Conservation (phyloP, 2,329 filamentous ascomycete genomes). For the Penicillium janthinellum region DNA sequence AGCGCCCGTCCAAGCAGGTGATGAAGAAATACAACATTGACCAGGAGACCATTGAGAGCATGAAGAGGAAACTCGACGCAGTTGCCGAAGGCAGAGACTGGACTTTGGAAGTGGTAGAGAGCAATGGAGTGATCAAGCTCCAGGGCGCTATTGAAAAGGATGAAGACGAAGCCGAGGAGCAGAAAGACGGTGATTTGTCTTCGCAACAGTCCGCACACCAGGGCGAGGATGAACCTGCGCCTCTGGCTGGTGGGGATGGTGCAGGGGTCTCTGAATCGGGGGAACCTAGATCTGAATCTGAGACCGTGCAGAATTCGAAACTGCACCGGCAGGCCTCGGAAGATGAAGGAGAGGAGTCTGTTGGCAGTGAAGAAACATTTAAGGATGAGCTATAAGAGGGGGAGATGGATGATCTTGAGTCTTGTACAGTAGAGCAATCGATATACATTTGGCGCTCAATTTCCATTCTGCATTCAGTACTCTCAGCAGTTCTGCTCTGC, state of each 20-base stretch:
- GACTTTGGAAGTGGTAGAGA: conserved; percentile 78
- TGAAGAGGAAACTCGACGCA: conserved; percentile 68
- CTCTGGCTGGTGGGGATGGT: conserved; percentile 21
- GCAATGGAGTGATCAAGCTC: conserved; percentile 66
- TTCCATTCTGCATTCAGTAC: not conserved
- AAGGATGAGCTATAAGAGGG: conserved; percentile 41
- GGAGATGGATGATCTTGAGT: not conserved
- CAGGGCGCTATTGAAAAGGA: conserved; percentile 68
- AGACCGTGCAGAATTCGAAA: conserved; percentile 8
- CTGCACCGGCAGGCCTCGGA: not conserved
- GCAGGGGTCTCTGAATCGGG: conserved; percentile 27
- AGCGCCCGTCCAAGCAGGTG: conserved; percentile 65
- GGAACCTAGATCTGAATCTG: conserved; percentile 17
- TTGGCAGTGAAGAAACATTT: conserved; percentile 44
- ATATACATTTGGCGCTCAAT: conserved; percentile 10
- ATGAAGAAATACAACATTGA: conserved; percentile 69
- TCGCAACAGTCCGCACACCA: conserved; percentile 18
- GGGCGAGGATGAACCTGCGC: conserved; percentile 10
- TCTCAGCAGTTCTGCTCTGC: not conserved
- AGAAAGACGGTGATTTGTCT: not conserved
- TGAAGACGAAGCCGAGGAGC: conserved; percentile 50
- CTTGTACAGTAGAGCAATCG: conserved; percentile 17
- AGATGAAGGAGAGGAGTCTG: conserved; percentile 10
- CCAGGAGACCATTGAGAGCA: conserved; percentile 66
- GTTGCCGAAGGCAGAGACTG: conserved; percentile 72